Percentiles rank a stretch among this genome's conserved stretches.
Conservation (phyloP, 225 moss, liverwort and hornwort species). For the Bryoerythrophyllum caledonicum region DNA sequence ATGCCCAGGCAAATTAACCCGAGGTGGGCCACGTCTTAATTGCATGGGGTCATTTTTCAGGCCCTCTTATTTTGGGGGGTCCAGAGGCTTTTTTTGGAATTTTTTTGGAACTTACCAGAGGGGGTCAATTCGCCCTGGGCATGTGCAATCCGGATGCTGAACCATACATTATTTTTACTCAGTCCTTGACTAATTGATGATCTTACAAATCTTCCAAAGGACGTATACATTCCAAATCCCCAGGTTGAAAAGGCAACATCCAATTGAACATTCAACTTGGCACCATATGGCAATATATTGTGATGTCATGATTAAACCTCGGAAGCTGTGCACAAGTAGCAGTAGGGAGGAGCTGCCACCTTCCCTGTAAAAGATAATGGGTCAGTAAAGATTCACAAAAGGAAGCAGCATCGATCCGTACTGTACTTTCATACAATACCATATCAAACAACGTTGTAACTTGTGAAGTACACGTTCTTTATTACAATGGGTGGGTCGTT, state of each 20-base stretch:
- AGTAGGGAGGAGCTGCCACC: slow-evolving; percentile 9
- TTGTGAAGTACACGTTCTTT: slow-evolving; percentile 9
- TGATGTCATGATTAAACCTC: neutral
- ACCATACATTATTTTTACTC: neutral
- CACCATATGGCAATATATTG: neutral
- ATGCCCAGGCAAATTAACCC: too few relatives aligned
- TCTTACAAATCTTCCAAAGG: neutral
- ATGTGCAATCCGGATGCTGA: too few relatives aligned
- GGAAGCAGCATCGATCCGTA: neutral
- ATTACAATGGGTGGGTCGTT: slow-evolving; percentile 23
- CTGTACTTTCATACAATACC: neutral
- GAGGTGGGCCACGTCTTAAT: too few relatives aligned
- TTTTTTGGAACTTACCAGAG: too few relatives aligned
- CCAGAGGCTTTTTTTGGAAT: too few relatives aligned
- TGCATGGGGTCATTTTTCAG: too few relatives aligned
- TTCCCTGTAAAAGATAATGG: too few relatives aligned
- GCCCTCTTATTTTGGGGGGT: too few relatives aligned
- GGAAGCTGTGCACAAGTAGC: neutral
- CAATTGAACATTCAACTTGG: neutral
- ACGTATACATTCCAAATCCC: neutral
- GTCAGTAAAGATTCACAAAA: neutral
- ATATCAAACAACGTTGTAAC: neutral
- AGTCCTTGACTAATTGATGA: neutral
- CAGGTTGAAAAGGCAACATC: neutral
- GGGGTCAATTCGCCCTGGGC: too few relatives aligned